Conservation (phyloP, 2,329 filamentous ascomycete genomes). For the Xylaria digitata region DNA sequence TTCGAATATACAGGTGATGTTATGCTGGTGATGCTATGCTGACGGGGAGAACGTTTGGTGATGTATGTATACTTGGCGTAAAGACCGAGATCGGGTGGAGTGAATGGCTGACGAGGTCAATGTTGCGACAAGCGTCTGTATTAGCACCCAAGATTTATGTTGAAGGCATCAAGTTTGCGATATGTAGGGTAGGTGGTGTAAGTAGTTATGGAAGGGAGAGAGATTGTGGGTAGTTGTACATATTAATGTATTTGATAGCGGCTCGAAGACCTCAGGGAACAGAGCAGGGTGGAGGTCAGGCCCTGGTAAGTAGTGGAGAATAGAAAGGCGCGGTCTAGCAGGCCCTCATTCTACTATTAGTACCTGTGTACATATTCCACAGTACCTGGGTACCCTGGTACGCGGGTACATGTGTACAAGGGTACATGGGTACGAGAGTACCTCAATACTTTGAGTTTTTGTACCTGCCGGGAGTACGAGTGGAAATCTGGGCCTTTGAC, state of each 20-base stretch:
- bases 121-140: conserved; percentile 37
- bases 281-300: conserved; percentile 40
- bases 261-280: conserved; percentile 38
- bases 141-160: conserved; percentile 40
- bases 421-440: conserved; percentile 38
- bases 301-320: conserved; percentile 41
- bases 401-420: background rate
- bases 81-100: conserved; percentile 23
- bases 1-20: conserved; percentile 10
- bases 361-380: conserved; percentile 27
- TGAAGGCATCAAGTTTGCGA: conserved; percentile 42
- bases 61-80: conserved; percentile 39
- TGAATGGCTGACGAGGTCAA: conserved; percentile 42
- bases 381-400: conserved; percentile 16
- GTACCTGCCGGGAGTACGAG: conserved; percentile 39
- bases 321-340: conserved; percentile 47
- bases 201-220: conserved; percentile 37
- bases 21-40: conserved; percentile 14
- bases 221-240: conserved; percentile 51
- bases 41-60: conserved; percentile 10
- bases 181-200: conserved; percentile 41
- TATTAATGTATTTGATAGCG: conserved; percentile 50
- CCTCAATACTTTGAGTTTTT: conserved; percentile 26
- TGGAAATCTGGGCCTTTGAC: conserved; percentile 31
- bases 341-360: conserved; percentile 28